These are phyloP conservation scores for Micractinium conductrix DNA, from an alignment of 139 green algal genomes.

Conservation along the genomic window DNA sequence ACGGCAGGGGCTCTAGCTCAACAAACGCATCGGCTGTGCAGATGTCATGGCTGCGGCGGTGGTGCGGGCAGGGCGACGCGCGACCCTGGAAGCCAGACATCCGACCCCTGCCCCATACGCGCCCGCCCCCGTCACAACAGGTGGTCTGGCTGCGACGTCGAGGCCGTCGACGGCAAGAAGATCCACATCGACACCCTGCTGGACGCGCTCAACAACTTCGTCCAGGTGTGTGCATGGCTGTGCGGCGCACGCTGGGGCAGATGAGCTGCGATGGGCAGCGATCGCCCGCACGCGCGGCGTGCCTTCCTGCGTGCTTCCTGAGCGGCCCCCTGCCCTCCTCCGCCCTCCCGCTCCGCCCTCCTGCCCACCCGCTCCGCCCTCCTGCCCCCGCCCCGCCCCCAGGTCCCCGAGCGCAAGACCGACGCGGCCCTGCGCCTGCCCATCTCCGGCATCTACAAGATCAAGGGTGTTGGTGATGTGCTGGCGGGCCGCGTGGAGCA, in stretches of 20 bases:
- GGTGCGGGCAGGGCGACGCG: too few species aligned
- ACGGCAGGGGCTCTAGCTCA: too few species aligned
- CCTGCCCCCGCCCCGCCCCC: not conserved
- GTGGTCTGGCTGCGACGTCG: constrained; percentile 22
- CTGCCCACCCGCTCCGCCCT: not conserved
- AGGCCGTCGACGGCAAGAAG: constrained; percentile 36
- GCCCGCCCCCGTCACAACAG: too few species aligned
- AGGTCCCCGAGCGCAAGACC: constrained; percentile 86
- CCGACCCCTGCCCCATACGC: too few species aligned
- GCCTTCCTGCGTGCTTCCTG: too few species aligned
- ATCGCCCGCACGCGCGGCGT: too few species aligned
- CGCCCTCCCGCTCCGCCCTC: not conserved
- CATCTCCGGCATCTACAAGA: constrained; percentile 98
- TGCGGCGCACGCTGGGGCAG: too few species aligned
- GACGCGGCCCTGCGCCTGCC: constrained; percentile 90
- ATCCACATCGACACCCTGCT: constrained; percentile 82
- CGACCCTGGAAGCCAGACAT: too few species aligned
- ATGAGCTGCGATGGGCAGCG: too few species aligned
- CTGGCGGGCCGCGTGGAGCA: constrained; percentile 98
- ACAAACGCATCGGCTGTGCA: too few species aligned
- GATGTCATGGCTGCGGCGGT: too few species aligned
- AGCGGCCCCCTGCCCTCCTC: too few species aligned
- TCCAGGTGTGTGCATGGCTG: constrained; percentile 43
- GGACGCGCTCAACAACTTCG: constrained; percentile 90
- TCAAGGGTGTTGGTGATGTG: constrained; percentile 99